Conservation (phyloP, 164 flowering plant species). For the Vitis amurensis region DNA sequence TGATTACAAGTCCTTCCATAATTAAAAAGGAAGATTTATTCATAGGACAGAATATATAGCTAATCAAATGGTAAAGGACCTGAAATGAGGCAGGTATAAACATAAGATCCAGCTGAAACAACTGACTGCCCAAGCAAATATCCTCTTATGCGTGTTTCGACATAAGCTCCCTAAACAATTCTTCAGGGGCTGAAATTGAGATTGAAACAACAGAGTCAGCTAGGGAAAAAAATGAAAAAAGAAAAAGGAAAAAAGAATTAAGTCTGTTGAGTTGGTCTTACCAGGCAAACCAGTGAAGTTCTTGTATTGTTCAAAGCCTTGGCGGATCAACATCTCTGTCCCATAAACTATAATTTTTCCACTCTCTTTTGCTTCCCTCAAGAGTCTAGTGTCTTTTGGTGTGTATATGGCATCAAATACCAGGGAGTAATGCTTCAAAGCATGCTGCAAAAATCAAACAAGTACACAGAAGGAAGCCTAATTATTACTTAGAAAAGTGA, state of each 20-base stretch:
- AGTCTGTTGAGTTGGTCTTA: slow-evolving; percentile 2
- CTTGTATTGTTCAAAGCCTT: slow-evolving; percentile 26
- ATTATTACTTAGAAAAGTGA: no score
- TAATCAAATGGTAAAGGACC: background rate
- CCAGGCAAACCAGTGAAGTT: slow-evolving; percentile 32
- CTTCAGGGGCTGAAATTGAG: slow-evolving; percentile 11
- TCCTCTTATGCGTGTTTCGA: slow-evolving; percentile 7
- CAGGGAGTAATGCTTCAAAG: slow-evolving; percentile 16
- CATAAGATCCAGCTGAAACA: background rate
- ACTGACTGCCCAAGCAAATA: background rate
- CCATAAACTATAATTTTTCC: slow-evolving; percentile 28
- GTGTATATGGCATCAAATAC: slow-evolving; percentile 53
- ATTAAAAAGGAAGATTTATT: background rate
- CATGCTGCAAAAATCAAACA: slow-evolving; percentile 9
- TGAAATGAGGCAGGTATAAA: background rate
- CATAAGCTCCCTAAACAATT: slow-evolving; percentile 15
- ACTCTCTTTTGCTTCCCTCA: slow-evolving; percentile 27
- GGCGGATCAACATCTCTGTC: slow-evolving; percentile 31
- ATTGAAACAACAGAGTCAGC: background rate
- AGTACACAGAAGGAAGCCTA: background rate
- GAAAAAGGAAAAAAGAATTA: no score
- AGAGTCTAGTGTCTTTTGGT: slow-evolving; percentile 45
- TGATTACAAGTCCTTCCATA: background rate
- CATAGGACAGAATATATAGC: background rate
- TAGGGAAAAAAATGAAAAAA: no score